phyloP scores from a whole-genome alignment of 306 rosid species.

The Cicer arietinum region DNA sequence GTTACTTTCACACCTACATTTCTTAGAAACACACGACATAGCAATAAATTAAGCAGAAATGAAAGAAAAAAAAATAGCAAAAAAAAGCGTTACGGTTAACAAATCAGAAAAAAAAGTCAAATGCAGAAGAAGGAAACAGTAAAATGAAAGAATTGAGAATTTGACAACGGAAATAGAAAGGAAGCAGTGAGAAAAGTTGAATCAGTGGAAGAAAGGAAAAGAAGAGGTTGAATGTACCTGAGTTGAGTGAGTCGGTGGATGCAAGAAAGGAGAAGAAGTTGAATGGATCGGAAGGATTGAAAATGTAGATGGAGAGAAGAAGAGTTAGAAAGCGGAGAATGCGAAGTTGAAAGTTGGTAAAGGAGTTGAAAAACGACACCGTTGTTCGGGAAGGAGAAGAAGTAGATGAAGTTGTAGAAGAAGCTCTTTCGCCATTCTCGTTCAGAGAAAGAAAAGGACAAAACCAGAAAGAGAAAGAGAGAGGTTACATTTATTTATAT shows the following conservation, averaged over 20 bases:
- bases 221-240: slow-evolving; percentile 41
- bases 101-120: slow-evolving; percentile 30
- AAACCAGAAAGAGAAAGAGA: slow-evolving; percentile 39
- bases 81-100: not conserved
- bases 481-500: slow-evolving; percentile 30
- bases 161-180: not conserved
- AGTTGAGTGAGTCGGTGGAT: slow-evolving; percentile 42
- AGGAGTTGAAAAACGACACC: slow-evolving; percentile 61
- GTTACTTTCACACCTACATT: slow-evolving; percentile 42
- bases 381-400: slow-evolving; percentile 54
- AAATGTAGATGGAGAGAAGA: slow-evolving; percentile 46
- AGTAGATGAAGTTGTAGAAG: slow-evolving; percentile 79
- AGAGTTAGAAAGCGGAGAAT: slow-evolving; percentile 44
- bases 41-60: slow-evolving; percentile 31
- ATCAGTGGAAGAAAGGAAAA: slow-evolving; percentile 21
- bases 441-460: slow-evolving; percentile 55
- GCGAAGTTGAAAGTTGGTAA: slow-evolving; percentile 39
- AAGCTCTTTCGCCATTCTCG: slow-evolving; percentile 70
- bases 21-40: slow-evolving; percentile 28
- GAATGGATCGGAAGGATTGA: slow-evolving; percentile 62
- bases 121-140: slow-evolving; percentile 20
- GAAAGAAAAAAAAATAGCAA: not conserved
- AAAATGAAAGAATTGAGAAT: slow-evolving; percentile 21
- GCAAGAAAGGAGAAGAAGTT: slow-evolving; percentile 18
- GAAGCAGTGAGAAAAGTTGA: not conserved